These are phyloP conservation scores for Rhinocladiella mackenziei DNA, from an alignment of 2,329 filamentous ascomycete species.

Conservation along the genomic window DNA sequence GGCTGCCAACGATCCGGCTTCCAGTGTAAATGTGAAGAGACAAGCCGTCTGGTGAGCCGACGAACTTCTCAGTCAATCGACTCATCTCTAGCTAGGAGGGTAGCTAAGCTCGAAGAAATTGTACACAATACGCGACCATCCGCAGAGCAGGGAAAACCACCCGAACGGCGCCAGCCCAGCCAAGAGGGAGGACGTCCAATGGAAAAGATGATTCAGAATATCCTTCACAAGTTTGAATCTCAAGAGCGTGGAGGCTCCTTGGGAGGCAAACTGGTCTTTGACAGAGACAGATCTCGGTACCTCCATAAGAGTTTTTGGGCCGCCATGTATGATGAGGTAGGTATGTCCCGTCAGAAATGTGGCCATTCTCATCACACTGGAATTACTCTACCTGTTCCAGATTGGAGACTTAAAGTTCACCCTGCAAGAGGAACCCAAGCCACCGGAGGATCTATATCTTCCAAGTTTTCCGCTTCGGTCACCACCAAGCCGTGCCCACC, in stretches of 20 bases:
- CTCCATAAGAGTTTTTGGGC: constrained; percentile 13
- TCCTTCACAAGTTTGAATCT: neutral
- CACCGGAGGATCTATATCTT: constrained; percentile 2
- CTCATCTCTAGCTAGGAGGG: neutral
- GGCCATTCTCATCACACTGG: neutral
- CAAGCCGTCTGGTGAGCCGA: constrained; percentile 6
- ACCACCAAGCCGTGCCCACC: constrained; percentile 1
- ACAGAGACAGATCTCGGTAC: constrained; percentile 11
- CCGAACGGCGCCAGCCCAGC: neutral
- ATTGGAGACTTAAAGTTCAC: constrained; percentile 11
- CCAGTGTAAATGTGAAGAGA: constrained; percentile 5
- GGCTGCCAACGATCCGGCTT: constrained; percentile 7
- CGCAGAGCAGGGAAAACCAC: constrained; percentile 3
- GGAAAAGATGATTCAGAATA: constrained; percentile 10
- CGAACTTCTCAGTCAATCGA: constrained; percentile 3
- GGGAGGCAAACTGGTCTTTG: constrained; percentile 11
- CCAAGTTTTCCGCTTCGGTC: neutral
- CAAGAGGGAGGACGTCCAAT: neutral
- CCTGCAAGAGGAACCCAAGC: constrained; percentile 6
- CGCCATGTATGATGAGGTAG: constrained; percentile 14
- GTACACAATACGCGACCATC: constrained; percentile 7
- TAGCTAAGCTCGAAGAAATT: constrained; percentile 10
- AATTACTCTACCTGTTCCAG: neutral
- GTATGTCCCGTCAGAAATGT: neutral
- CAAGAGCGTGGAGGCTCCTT: neutral